A percentile compares a stretch with the other conserved stretches of the same genome.
Conservation (phyloP, 306 rosid species). For the Mimosa pudica region DNA sequence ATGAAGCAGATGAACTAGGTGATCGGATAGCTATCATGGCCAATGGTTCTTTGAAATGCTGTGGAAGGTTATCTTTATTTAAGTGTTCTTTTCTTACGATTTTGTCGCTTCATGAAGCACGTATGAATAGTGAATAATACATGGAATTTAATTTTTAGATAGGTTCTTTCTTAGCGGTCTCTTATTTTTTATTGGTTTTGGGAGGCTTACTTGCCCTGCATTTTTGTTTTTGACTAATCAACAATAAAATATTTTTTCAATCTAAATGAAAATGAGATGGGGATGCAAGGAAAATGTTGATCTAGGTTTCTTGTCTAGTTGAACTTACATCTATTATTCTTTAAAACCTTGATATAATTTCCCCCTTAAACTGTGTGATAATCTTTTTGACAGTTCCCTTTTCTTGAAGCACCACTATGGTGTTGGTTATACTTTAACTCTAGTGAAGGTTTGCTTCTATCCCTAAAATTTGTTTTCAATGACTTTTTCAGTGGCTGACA, state of each 20-base stretch:
- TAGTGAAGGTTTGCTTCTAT: constrained; percentile 74
- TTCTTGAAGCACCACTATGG: constrained; percentile 96
- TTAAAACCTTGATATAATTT: neutral
- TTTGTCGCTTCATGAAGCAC: constrained; percentile 11
- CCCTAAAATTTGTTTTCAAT: constrained; percentile 30
- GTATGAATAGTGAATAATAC: constrained; percentile 15
- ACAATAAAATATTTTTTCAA: neutral
- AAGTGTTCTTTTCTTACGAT: neutral
- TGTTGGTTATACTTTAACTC: constrained; percentile 92
- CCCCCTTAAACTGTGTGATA: constrained; percentile 27
- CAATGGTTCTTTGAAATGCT: constrained; percentile 92
- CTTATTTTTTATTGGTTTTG: neutral
- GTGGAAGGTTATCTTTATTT: constrained; percentile 73
- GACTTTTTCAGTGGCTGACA: constrained; percentile 24
- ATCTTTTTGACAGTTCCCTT: constrained; percentile 74
- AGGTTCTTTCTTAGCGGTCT: neutral
- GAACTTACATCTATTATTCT: neutral
- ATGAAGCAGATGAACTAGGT: constrained; percentile 97
- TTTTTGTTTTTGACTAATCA: neutral
- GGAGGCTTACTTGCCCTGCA: neutral
- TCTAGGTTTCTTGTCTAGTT: neutral
- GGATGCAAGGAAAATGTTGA: neutral
- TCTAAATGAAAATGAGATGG: neutral
- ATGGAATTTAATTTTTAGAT: neutral
- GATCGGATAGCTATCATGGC: constrained; percentile 99